Evolutionary conservation across 2,329 filamentous ascomycete genomes (phyloP), one percentile per base, ranked within the genome.

Genomic region (Colletotrichum higginsianum): DNA sequence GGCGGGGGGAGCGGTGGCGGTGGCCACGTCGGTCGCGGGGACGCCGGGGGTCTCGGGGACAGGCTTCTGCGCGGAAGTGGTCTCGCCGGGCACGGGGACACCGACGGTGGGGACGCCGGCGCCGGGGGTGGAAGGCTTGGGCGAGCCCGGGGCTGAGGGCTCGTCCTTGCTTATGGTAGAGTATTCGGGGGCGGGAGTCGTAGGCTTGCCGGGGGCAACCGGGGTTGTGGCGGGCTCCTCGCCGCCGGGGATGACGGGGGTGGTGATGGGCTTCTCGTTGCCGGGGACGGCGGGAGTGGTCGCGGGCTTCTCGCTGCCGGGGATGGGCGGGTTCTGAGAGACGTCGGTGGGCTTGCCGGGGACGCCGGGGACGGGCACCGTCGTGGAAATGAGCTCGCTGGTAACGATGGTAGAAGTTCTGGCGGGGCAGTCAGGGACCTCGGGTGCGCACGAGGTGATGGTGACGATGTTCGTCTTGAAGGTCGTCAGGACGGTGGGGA

Each of bases 361-460:
- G 2, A 66, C 44, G 4, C 44, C 64, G 40, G 12, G 40, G 30
- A 30, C 30, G 30, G 30, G 30, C 30, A 30, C 30, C 30, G 30
- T 30, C 30, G 30, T 30, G 30, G 30, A 30, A 4, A 30, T 30
- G 30, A 30, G 30, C 30, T 30, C 30, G 30, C 30, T 30, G 23
- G 80, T 63, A 46, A 67, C 6, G 35, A 55, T 26, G 3, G 60
- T 58, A 6, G 53, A 56, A 2, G 35, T 60, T 42, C 42, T 64
- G 35, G 13, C 52, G 40, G 74, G 68, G 58, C 71, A 73, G 64
- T 64, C 72, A 42, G 70, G 66, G 21, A 72, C 79, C 9, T 77
- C 76, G n/a, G 87, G 81, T 58, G 83, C 84, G 79, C 88, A 90
- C 47, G 85, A 86, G 76, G 86, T 89, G 79, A 90, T 83, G 75